Conservation (phyloP, 805 yeast genomes). For the Lipomyces spencermartinsiae region DNA sequence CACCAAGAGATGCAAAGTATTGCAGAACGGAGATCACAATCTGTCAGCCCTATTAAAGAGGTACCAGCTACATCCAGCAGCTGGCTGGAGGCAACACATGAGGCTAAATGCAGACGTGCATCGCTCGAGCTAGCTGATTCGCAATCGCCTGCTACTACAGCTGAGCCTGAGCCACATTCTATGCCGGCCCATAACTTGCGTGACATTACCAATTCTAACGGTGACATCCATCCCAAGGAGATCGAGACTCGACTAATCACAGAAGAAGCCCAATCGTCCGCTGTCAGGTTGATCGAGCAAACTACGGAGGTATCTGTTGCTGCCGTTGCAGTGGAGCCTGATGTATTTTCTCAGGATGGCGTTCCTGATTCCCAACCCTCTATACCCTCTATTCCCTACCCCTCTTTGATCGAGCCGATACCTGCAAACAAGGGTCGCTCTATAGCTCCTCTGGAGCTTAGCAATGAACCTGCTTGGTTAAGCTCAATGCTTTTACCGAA, state of each 20-base stretch:
- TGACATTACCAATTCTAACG: not conserved
- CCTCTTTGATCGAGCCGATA: not conserved
- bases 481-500: not conserved
- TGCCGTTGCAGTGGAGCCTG: not conserved
- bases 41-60: not conserved
- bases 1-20: conserved; percentile 1
- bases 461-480: not conserved
- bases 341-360: not conserved
- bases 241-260: not conserved
- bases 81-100: not conserved
- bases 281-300: not conserved
- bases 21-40: not conserved
- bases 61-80: not conserved
- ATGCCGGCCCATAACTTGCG: not conserved
- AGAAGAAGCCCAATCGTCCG: not conserved
- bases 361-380: not conserved
- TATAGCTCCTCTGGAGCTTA: not conserved
- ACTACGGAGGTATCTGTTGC: not conserved
- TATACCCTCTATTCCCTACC: not conserved
- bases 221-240: not conserved
- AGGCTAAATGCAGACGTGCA: not conserved
- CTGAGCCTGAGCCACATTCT: not conserved
- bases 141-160: not conserved
- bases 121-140: not conserved
- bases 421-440: not conserved